Conservation (phyloP, 202 grass and related monocot species). For the Setaria italica region DNA sequence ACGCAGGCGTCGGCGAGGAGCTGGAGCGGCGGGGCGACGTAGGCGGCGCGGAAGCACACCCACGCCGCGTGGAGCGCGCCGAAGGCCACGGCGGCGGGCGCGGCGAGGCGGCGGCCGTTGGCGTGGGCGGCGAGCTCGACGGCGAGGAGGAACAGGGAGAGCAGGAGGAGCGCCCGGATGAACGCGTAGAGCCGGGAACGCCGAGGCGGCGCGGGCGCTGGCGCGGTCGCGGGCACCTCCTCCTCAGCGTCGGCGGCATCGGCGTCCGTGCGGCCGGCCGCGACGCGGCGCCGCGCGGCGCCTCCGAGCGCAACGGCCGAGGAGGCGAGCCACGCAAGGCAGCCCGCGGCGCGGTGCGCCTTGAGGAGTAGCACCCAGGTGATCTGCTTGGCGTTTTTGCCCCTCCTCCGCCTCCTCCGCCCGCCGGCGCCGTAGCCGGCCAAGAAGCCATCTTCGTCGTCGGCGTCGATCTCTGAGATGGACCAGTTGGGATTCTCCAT, state of each 20-base stretch:
- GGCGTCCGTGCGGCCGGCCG: constrained; percentile 60
- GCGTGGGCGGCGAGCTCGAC: constrained; percentile 64
- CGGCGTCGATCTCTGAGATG: constrained; percentile 68
- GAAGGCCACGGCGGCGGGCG: constrained; percentile 28
- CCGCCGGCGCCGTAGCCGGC: neutral
- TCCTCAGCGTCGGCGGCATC: constrained; percentile 18
- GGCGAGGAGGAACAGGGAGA: constrained; percentile 63
- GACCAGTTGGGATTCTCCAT: constrained; percentile 94
- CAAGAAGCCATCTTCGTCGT: constrained; percentile 15
- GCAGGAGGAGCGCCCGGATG: constrained; percentile 57
- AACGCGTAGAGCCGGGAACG: constrained; percentile 60
- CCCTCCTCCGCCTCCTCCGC: neutral
- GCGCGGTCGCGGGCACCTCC: neutral
- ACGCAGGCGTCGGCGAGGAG: constrained; percentile 72
- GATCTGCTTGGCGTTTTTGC: constrained; percentile 84
- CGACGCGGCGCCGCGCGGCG: constrained; percentile 58
- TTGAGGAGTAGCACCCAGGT: constrained; percentile 89
- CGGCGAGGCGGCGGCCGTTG: constrained; percentile 48
- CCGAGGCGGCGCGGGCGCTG: constrained; percentile 37
- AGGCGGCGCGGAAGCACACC: constrained; percentile 63
- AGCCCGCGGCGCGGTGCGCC: constrained; percentile 79
- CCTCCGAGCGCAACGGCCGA: constrained; percentile 59
- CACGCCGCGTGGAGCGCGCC: constrained; percentile 55
- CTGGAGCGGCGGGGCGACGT: constrained; percentile 75
- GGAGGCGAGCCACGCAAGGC: constrained; percentile 67